Evolutionary conservation across 768 basidiomycete species (phyloP).

Genomic region (Russula sp.): DNA sequence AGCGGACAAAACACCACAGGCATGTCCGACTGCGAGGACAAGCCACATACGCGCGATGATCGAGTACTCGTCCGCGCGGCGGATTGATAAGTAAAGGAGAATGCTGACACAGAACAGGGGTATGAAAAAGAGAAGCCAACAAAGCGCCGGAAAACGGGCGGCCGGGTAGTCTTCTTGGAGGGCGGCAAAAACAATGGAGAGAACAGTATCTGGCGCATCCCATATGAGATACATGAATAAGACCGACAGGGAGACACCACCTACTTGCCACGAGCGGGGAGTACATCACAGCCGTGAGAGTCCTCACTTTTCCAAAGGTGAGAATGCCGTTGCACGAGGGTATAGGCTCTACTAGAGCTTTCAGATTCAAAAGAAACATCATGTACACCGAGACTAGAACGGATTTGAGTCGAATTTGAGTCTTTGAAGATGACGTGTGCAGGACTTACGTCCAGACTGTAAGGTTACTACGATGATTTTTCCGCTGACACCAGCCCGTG

Average conservation of each 20-base stretch:
- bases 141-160: conserved; percentile 23
- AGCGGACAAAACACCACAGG: conserved; percentile 19
- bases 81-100: conserved; percentile 23
- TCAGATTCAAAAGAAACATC: conserved; percentile 23
- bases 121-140: conserved; percentile 27
- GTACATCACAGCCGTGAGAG: conserved; percentile 20
- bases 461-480: conserved; percentile 13
- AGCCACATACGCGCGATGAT: conserved; percentile 26
- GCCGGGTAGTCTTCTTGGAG: conserved; percentile 24
- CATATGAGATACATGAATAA: not conserved
- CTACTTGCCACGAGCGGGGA: conserved; percentile 17
- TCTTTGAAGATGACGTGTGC: not conserved
- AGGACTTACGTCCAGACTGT: conserved; percentile 24
- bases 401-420: not conserved
- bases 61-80: conserved; percentile 13
- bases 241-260: not conserved
- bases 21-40: conserved; percentile 22
- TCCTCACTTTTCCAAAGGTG: conserved; percentile 11
- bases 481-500: conserved; percentile 7
- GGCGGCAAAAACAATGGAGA: conserved; percentile 20
- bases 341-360: conserved; percentile 26
- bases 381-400: conserved; percentile 18
- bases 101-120: conserved; percentile 22
- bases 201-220: conserved; percentile 15
- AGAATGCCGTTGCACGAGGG: not conserved